phyloP scores from a whole-genome alignment of 805 yeast genomes.

The Yarrowia hollandica region DNA sequence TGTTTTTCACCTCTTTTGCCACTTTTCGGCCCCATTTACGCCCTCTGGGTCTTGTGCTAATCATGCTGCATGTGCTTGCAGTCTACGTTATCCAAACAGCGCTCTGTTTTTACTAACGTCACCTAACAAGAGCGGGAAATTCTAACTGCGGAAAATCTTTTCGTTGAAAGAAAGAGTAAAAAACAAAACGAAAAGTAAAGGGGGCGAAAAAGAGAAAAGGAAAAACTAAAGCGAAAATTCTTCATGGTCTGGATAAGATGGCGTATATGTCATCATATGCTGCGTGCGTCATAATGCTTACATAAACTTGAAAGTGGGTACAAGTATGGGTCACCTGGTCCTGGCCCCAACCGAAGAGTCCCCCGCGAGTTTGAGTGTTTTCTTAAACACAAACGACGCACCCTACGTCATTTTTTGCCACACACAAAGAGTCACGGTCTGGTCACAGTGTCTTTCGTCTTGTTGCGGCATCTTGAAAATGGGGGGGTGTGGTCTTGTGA shows the following conservation, averaged over 20 bases:
- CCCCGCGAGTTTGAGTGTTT: too few species aligned
- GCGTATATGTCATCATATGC: background rate
- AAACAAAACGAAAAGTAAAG: background rate
- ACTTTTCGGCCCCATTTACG: background rate
- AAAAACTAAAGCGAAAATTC: background rate
- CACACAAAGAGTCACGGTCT: background rate
- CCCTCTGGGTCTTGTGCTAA: background rate
- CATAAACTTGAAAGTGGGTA: background rate
- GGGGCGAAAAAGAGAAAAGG: background rate
- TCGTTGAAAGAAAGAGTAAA: background rate
- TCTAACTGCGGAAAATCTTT: constrained; percentile 15
- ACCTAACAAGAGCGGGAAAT: background rate
- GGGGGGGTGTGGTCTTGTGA: constrained; percentile 15
- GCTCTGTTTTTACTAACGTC: constrained; percentile 1
- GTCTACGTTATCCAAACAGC: constrained; percentile 28
- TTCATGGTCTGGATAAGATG: too few species aligned
- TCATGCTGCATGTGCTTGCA: constrained; percentile 29
- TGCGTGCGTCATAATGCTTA: background rate
- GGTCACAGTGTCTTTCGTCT: background rate
- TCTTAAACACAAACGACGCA: too few species aligned
- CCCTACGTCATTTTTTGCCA: background rate
- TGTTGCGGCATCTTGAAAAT: background rate
- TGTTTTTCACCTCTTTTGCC: background rate
- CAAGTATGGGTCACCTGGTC: too few species aligned
- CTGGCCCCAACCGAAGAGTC: too few species aligned